Conservation (phyloP, 2,329 filamentous ascomycete genomes). For the Phialophora chinensis region DNA sequence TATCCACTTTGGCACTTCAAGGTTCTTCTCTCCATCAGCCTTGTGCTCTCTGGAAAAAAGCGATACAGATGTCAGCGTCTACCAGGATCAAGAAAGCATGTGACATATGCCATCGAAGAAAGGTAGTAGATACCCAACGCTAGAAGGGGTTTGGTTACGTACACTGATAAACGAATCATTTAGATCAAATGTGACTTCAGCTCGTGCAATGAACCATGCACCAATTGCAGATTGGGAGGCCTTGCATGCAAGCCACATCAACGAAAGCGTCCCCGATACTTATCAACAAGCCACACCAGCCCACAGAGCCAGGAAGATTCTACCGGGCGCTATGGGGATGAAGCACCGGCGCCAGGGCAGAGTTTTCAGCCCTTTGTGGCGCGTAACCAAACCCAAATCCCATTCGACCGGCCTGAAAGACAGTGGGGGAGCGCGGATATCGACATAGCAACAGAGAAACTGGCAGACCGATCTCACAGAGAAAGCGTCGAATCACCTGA, state of each 20-base stretch:
- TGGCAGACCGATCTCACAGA: neutral
- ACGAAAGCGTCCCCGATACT: conserved; percentile 23
- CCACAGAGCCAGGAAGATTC: neutral
- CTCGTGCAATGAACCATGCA: conserved; percentile 15
- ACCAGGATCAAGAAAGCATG: conserved; percentile 19
- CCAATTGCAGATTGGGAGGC: conserved; percentile 17
- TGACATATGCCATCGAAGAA: conserved; percentile 24
- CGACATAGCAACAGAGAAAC: neutral
- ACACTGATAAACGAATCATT: neutral
- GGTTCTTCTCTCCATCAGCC: too few relatives aligned
- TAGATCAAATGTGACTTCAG: conserved; percentile 26
- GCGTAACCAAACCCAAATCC: too few relatives aligned
- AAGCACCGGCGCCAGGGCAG: too few relatives aligned
- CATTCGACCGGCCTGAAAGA: too few relatives aligned
- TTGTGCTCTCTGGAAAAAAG: neutral
- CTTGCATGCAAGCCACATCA: conserved; percentile 17
- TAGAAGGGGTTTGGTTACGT: neutral
- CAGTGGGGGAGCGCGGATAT: neutral
- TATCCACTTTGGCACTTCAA: too few relatives aligned
- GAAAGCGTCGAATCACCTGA: conserved; percentile 6
- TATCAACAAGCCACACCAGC: conserved; percentile 1
- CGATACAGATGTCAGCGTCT: conserved; percentile 1
- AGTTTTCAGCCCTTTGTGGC: too few relatives aligned
- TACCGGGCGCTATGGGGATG: neutral
- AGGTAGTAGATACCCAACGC: conserved; percentile 10